Conservation (phyloP, 2,329 filamentous ascomycete genomes). For the Neonectria neomacrospora region DNA sequence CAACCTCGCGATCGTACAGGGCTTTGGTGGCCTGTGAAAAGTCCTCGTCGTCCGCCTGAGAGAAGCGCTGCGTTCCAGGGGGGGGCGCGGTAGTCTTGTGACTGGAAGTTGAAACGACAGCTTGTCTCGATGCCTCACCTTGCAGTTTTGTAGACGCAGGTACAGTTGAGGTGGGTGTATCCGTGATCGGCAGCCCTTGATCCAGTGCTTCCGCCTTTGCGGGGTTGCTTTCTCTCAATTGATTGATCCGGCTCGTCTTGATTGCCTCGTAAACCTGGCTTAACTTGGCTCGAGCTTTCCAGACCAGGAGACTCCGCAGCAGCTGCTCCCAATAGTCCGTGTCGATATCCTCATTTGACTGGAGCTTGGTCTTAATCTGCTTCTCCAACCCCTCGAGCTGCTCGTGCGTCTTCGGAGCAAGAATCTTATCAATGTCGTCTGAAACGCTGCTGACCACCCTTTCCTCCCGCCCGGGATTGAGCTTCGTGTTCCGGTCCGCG, state of each 20-base stretch:
- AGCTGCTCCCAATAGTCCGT: constrained; percentile 98
- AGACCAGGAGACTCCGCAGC: constrained; percentile 83
- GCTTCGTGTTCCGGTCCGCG: constrained; percentile 76
- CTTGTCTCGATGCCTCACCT: constrained; percentile 23
- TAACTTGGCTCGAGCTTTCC: constrained; percentile 91
- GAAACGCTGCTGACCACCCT: constrained; percentile 85
- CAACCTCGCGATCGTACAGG: constrained; percentile 91
- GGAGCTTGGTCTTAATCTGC: constrained; percentile 87
- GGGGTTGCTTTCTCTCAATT: constrained; percentile 73
- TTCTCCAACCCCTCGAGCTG: constrained; percentile 88
- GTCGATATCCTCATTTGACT: constrained; percentile 91
- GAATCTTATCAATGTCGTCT: constrained; percentile 86
- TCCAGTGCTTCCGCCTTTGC: constrained; percentile 65
- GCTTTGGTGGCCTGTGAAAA: constrained; percentile 89
- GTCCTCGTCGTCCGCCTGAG: constrained; percentile 76
- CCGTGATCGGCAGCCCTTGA: constrained; percentile 23
- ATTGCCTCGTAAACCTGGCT: constrained; percentile 82
- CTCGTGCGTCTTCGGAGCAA: constrained; percentile 85
- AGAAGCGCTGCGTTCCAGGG: constrained; percentile 74
- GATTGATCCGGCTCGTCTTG: constrained; percentile 73
- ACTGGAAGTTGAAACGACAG: constrained; percentile 33
- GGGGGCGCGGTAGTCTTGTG: constrained; percentile 53
- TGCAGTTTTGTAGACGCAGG: constrained; percentile 20
- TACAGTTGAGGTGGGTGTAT: constrained; percentile 15
- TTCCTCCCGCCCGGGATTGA: constrained; percentile 71